These are phyloP conservation scores for Tricholoma furcatifolium DNA, from an alignment of 768 basidiomycete genomes.

Conservation along the genomic window DNA sequence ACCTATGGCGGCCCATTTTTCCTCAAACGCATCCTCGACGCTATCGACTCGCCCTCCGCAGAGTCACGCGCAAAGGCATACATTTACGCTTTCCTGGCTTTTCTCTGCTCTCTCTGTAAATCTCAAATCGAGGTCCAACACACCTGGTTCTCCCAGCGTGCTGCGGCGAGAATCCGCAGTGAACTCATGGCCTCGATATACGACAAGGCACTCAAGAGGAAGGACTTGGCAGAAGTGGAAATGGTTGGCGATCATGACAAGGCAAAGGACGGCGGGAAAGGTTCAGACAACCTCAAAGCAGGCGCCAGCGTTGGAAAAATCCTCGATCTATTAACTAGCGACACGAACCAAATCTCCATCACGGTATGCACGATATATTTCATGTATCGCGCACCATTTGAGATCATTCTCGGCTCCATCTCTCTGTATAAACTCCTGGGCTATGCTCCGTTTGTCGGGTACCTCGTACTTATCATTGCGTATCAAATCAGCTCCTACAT, in stretches of 20 bases:
- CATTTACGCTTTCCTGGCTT: slow-evolving; percentile 76
- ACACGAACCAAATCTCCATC: slow-evolving; percentile 57
- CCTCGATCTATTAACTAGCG: slow-evolving; percentile 84
- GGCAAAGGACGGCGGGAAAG: slow-evolving; percentile 25
- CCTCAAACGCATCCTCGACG: slow-evolving; percentile 68
- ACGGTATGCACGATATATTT: slow-evolving; percentile 58
- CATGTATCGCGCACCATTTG: slow-evolving; percentile 75
- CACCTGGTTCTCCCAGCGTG: slow-evolving; percentile 79
- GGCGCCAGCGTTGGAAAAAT: slow-evolving; percentile 90
- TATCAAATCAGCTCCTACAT: slow-evolving; percentile 74
- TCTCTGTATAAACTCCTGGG: slow-evolving; percentile 80
- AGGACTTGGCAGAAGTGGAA: slow-evolving; percentile 77
- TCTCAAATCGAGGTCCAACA: slow-evolving; percentile 71
- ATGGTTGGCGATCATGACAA: slow-evolving; percentile 56
- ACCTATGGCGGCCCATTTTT: slow-evolving; percentile 86
- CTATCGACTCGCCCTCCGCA: slow-evolving; percentile 44
- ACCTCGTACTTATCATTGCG: slow-evolving; percentile 61
- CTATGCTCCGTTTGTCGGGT: slow-evolving; percentile 72
- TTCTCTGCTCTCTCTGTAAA: slow-evolving; percentile 59
- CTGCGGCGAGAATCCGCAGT: slow-evolving; percentile 64
- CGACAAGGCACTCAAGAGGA: slow-evolving; percentile 82
- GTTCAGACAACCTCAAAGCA: slow-evolving; percentile 49
- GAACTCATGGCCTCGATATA: slow-evolving; percentile 87
- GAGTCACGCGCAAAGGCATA: slow-evolving; percentile 32
- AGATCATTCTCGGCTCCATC: slow-evolving; percentile 66